Evolutionary conservation across 192 early-diverging fungal genomes (phyloP), one percentile per base, ranked within the genome.

Genomic region (Umbelopsis ramanniana): DNA sequence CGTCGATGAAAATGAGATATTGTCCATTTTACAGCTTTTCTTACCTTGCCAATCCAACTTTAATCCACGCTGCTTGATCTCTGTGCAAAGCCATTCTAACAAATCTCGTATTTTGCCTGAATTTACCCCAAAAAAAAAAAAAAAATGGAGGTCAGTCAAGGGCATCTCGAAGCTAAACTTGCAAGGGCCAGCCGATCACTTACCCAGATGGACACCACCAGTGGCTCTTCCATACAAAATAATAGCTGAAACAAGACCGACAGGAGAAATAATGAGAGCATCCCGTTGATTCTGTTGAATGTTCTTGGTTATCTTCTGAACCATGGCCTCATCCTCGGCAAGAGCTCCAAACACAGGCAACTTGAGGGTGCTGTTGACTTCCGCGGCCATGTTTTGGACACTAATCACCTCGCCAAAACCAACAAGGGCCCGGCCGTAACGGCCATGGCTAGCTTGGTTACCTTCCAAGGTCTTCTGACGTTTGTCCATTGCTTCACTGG

Each of bases 31-130:
- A n/a, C n/a, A n/a, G n/a, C n/a, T n/a, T 29, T 29, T 40, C 38
- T 73, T 73, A 80, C 79, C 79, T 74, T 77, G 72, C 72, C 72
- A 81, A 37, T 81, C 79, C 23, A 76, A 29, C 5, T 52, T 29
- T 24, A 70, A 52, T 14, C 70, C 66, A 45, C 38, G 40, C 29
- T 72, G 29, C 12, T 55, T 53, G 24, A 73, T 48, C 48, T 76
- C 74, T n/a, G 19, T 19, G 6, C 67, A 55, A 5, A 81, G 46
- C 74, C 75, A 81, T 35, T 71, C 69, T 53, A 76, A 63, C 14
- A 76, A 35, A 45, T 81, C 75, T 35, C 74, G 76, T 12, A 81
- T 72, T 68, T 76, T 76, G 50, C 72, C 75, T 66, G 74, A 3
- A 29, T 29, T n/a, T n/a, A n/a, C n/a, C n/a, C n/a, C n/a, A n/a